A percentile compares a stretch with the other conserved stretches of the same genome.
These are phyloP conservation scores for Scleroderma bovista DNA, from an alignment of 768 basidiomycete genomes.

Conservation along the genomic window DNA sequence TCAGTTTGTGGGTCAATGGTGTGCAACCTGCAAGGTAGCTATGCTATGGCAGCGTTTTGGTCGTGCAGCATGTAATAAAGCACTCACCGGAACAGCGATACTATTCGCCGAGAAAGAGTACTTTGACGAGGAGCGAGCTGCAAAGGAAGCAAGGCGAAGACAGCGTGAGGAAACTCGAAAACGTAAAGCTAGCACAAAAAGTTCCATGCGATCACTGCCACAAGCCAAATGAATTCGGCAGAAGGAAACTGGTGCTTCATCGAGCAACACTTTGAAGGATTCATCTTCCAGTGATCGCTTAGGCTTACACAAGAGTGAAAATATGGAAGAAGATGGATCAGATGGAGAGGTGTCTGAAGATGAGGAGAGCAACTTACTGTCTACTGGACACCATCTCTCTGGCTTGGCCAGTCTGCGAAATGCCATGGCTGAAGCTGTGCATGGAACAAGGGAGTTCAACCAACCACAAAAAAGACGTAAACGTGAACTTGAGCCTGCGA, in stretches of 20 bases:
- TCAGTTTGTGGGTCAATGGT: constrained; percentile 31
- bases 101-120: constrained; percentile 25
- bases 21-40: constrained; percentile 17
- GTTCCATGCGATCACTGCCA: not conserved
- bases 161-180: too few relatives aligned
- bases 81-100: constrained; percentile 14
- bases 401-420: constrained; percentile 1
- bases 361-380: too few relatives aligned
- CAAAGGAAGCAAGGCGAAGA: not conserved
- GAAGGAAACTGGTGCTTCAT: too few relatives aligned
- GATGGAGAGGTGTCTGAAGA: too few relatives aligned
- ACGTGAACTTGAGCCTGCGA: constrained; percentile 8
- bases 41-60: constrained; percentile 33
- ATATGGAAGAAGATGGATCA: constrained; percentile 9
- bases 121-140: constrained; percentile 10
- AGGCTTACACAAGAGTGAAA: constrained; percentile 17
- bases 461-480: constrained; percentile 5
- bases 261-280: too few relatives aligned
- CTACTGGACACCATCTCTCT: constrained; percentile 11
- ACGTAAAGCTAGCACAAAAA: not conserved
- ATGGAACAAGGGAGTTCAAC: not conserved
- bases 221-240: constrained; percentile 2
- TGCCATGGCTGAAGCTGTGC: not conserved
- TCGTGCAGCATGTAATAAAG: constrained; percentile 14
- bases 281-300: too few relatives aligned